Evolutionary conservation across 23 red algal genomes (phyloP), one percentile per base, ranked within the genome.

Genomic region (Gracilaria caudata): DNA sequence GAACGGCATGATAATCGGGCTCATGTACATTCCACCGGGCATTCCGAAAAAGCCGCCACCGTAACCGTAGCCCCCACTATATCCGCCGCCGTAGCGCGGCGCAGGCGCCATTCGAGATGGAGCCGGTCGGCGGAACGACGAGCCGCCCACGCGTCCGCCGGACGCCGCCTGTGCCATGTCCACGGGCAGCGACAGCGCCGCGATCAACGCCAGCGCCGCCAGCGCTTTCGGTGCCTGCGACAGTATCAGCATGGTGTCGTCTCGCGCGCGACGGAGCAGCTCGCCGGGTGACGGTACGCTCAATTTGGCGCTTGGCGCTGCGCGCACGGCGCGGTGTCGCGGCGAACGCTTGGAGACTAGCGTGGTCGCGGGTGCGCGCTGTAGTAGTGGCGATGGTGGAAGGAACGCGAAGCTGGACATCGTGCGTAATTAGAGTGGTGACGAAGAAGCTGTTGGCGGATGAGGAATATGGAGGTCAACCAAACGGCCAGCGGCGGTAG

Each of bases 71-170:
- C 81, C 78, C 12, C 89, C 73, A 17, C 89, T 60, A 44, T 92
- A 92, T 1, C 58, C 51, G n/a, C 78, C 53, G n/a, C 55, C 51
- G 1, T 38, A 56, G 23, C 37, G 25, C 44, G 80, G 80, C 58
- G 78, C 37, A 2, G 80, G 80, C 58, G 56, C 80, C n/a, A 68
- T 28, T 58, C 79, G 79, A 16, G 49, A 41, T 13, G 80, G 87
- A 0, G 51, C 63, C 26, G 94, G 79, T 3, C 39, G 66, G 19
- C 88, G 88, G 77, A 96, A 96, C 7, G 88, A 92, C 78, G 88
- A 92, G 58, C 94, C 94, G 47, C 94, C 94, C 9, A 96, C 68
- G 33, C 94, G 88, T 56, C 94, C 90, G 34, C 81, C 82, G 25
- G 73, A 60, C 0, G 94, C 94, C 25, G 94, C 94, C 11, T 60